phyloP scores from a whole-genome alignment of 805 yeast species.

The Candida namnaoensis region DNA sequence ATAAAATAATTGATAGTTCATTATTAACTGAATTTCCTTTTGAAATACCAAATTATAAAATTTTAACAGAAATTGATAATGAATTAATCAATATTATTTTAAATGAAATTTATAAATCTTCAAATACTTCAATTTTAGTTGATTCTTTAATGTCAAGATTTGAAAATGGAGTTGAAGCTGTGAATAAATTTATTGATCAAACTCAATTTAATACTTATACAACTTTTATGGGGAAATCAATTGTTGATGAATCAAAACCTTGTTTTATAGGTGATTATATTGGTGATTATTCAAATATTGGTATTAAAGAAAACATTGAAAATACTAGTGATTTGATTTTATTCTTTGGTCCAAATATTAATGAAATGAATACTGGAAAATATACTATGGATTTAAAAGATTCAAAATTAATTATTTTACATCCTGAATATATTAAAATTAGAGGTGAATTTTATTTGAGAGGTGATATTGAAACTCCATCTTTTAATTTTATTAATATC shows the following conservation, averaged over 20 bases:
- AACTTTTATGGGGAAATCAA: conserved; percentile 64
- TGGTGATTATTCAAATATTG: conserved; percentile 46
- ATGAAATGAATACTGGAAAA: conserved; percentile 67
- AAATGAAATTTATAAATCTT: conserved; percentile 38
- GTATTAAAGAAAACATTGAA: conserved; percentile 39
- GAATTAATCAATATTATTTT: conserved; percentile 37
- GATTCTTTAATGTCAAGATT: conserved; percentile 67
- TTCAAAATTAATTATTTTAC: conserved; percentile 36
- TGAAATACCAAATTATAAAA: conserved; percentile 12
- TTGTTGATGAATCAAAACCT: conserved; percentile 60
- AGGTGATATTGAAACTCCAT: conserved; percentile 13
- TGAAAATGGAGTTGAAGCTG: conserved; percentile 29
- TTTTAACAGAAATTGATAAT: conserved; percentile 17
- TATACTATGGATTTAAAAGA: conserved; percentile 39
- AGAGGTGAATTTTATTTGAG: conserved; percentile 24
- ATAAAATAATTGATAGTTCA: conserved; percentile 27
- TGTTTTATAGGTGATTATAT: conserved; percentile 66
- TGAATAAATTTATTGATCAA: conserved; percentile 37
- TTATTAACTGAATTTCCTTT: conserved; percentile 26
- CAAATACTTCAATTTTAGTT: conserved; percentile 57
- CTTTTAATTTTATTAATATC: conserved; percentile 40
- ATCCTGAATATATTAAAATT: conserved; percentile 44
- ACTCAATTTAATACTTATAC: conserved; percentile 46
- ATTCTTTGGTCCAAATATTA: conserved; percentile 57
- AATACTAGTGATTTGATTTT: conserved; percentile 54